Evolutionary conservation across 2,329 filamentous ascomycete species (phyloP).

Genomic region (Elsinoe perseae): DNA sequence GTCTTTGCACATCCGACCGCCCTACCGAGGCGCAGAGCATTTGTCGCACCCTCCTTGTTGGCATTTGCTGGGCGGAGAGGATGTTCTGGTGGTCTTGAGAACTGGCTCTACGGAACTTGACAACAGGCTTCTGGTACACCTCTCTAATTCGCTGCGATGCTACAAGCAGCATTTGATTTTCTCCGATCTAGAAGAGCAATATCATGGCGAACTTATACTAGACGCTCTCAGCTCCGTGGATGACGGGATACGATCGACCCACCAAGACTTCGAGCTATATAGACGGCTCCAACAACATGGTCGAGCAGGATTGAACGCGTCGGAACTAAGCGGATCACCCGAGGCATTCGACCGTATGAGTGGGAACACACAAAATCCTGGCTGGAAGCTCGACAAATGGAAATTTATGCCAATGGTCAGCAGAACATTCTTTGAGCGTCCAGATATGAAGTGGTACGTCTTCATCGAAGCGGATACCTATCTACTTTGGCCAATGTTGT

Average conservation of each 20-base stretch:
- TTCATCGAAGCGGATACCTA: constrained; percentile 54
- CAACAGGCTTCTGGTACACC: constrained; percentile 26
- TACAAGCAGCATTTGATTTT: constrained; percentile 31
- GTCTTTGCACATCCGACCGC: too few species aligned
- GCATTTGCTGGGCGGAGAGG: constrained; percentile 30
- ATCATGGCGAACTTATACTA: constrained; percentile 29
- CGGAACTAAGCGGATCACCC: constrained; percentile 22
- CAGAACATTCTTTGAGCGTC: constrained; percentile 26
- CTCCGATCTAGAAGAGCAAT: constrained; percentile 32
- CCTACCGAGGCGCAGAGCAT: too few species aligned
- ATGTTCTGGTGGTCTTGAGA: constrained; percentile 47
- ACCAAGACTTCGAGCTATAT: constrained; percentile 26
- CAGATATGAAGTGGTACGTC: constrained; percentile 50
- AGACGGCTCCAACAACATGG: constrained; percentile 22
- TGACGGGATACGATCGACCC: constrained; percentile 16
- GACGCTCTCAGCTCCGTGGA: constrained; percentile 24
- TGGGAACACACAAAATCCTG: constrained; percentile 28
- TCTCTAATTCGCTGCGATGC: constrained; percentile 31
- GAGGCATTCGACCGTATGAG: background rate
- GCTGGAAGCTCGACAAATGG: constrained; percentile 39
- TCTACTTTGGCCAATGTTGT: constrained; percentile 42
- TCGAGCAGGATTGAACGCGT: constrained; percentile 17
- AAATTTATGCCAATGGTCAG: constrained; percentile 49
- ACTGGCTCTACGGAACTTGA: constrained; percentile 29
- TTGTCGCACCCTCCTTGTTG: constrained; percentile 16